Base-by-base conservation (phyloP, 2,329 filamentous ascomycete genomes). In the Penicillium sp. region DNA sequence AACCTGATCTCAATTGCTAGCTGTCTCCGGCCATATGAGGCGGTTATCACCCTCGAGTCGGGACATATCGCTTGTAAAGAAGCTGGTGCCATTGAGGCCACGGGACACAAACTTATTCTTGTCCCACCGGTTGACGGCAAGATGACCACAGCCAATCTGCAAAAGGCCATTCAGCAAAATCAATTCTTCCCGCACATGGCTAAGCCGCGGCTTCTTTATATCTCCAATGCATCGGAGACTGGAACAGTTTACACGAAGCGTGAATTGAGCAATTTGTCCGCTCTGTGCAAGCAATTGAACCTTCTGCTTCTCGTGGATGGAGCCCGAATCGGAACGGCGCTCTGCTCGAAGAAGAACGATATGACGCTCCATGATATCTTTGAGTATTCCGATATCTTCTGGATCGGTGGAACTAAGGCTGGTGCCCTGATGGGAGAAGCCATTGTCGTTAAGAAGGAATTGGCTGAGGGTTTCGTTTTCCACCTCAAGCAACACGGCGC, bases 351-450 rank as follows among this genome's bases (percentile, higher is more conserved):
- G 10, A 68, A 65, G 22, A 81, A 78, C 39, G 78, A 81, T 54
- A 65, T 82, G 67, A 76, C 73, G 0, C 69, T 81, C 5, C 60
- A 62, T 0, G 81, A 83, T 52, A 67, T 83, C 6, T 65, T 81
- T 1, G 75, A 80, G 4, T 62, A 81, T 42, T 80, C 78, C 0
- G 81, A 83, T 54, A 79, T 83, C 21, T 83, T 83, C 68, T 83
- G 81, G 81, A 82, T 83, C 37, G 81, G 81, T 3, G 81, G 81
- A 0, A 83, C 81, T 4, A 83, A 83, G 60, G 80, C 80, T 59
- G 81, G 81, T 1, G 79, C 80, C 0, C 62, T 83, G 3, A 71
- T 83, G 3, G 81, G 81, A 1, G 81, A 83, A 57, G 81, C 80
- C 1, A 77, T 83, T 7, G 74, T 83, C 0, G 77, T 82, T 26